Evolutionary conservation across 148 eudicot genomes (phyloP).

Genomic region (Dianthus caryophyllus): DNA sequence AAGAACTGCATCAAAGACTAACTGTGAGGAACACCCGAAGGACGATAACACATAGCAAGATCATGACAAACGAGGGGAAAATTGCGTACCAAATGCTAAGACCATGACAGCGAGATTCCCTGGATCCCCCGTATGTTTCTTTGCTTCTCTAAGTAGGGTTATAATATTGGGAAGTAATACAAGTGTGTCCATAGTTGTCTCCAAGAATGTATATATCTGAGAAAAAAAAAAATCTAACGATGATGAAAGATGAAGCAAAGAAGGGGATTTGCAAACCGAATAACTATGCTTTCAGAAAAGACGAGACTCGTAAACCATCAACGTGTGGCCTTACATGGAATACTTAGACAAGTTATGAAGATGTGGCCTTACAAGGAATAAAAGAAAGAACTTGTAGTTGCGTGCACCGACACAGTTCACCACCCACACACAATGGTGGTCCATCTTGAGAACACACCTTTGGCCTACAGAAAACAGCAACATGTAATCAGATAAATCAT

Average conservation of each 20-base stretch:
- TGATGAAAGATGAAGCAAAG: constrained; percentile 4
- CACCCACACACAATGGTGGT: constrained; percentile 97
- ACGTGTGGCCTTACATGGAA: background rate
- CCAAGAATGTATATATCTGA: constrained; percentile 79
- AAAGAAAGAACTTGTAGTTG: constrained; percentile 86
- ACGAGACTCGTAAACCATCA: background rate
- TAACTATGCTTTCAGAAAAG: background rate
- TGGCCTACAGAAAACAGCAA: constrained; percentile 54
- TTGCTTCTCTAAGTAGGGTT: constrained; percentile 52
- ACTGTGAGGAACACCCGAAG: constrained; percentile 40
- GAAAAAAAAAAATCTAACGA: constrained; percentile 16
- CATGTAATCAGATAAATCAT: constrained; percentile 6
- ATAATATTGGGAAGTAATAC: constrained; percentile 69
- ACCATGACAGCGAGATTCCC: constrained; percentile 67
- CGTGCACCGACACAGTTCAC: constrained; percentile 95
- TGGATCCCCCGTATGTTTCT: constrained; percentile 46
- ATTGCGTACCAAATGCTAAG: constrained; percentile 67
- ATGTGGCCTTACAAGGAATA: constrained; percentile 62
- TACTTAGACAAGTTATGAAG: background rate
- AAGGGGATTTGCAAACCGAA: background rate
- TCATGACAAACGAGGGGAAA: constrained; percentile 10
- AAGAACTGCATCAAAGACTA: constrained; percentile 76
- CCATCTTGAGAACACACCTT: constrained; percentile 95
- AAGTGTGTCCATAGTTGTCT: constrained; percentile 60
- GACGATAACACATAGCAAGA: constrained; percentile 29